Evolutionary conservation across 2,329 filamentous ascomycete species (phyloP).

Genomic region (Aschersonia sp.): DNA sequence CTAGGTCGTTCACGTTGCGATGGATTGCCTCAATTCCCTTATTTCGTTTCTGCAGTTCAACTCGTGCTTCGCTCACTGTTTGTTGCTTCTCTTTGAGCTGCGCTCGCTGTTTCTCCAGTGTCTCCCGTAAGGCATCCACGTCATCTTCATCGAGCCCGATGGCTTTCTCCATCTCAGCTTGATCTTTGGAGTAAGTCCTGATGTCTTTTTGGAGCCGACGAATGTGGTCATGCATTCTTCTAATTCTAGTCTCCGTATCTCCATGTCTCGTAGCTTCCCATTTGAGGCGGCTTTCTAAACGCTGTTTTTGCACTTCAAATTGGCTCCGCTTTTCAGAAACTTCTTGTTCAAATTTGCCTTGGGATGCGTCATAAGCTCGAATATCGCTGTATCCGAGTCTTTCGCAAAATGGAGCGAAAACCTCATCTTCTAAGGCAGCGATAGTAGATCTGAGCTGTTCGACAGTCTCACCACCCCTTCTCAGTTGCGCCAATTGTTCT

Average conservation of each 20-base stretch:
- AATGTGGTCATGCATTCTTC: conserved; percentile 50
- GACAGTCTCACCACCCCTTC: conserved; percentile 36
- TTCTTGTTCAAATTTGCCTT: conserved; percentile 85
- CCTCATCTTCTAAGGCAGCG: conserved; percentile 69
- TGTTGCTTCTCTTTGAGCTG: conserved; percentile 57
- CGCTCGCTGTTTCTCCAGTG: conserved; percentile 53
- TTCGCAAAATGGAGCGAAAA: conserved; percentile 77
- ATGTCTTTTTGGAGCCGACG: conserved; percentile 56
- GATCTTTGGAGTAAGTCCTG: conserved; percentile 54
- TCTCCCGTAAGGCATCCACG: conserved; percentile 60
- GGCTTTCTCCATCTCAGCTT: conserved; percentile 57
- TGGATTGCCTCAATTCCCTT: conserved; percentile 64
- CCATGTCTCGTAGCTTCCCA: conserved; percentile 39
- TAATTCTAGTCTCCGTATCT: conserved; percentile 54
- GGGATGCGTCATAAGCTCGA: conserved; percentile 83
- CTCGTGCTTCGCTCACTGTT: conserved; percentile 62
- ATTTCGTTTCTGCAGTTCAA: conserved; percentile 69
- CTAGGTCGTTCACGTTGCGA: conserved; percentile 64
- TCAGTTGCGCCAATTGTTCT: conserved; percentile 55
- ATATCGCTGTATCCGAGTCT: conserved; percentile 80
- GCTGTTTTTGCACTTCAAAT: conserved; percentile 73
- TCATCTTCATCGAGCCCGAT: conserved; percentile 63
- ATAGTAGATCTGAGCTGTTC: conserved; percentile 48
- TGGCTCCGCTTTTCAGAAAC: conserved; percentile 74
- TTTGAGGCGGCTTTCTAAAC: conserved; percentile 46